Conservation (phyloP, 2,329 filamentous ascomycete species). For the Aspergillus sergii region DNA sequence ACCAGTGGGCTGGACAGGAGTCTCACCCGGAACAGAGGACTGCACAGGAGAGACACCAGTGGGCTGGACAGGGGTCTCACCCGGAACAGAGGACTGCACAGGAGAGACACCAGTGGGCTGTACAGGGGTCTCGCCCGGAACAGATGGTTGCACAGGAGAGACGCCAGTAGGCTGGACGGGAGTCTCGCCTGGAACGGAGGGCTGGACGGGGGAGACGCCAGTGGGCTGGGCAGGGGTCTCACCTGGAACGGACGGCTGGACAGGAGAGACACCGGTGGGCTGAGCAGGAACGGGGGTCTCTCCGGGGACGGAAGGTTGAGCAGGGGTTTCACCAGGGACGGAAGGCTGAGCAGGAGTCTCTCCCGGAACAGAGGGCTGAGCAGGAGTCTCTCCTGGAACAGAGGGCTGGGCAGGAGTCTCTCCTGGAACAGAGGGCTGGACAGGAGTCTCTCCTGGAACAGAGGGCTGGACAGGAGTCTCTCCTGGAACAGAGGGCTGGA, state of each 20-base stretch:
- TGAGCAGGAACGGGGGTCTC: background rate
- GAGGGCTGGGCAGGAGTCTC: slow-evolving; percentile 10
- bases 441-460: no score
- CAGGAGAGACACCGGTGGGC: background rate
- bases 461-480: slow-evolving; percentile 10
- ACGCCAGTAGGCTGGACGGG: background rate
- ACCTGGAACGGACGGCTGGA: slow-evolving; percentile 10
- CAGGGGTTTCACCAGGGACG: no score
- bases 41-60: background rate
- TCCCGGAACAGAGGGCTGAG: slow-evolving; percentile 7
- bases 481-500: slow-evolving; percentile 7
- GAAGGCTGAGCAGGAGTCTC: slow-evolving; percentile 10
- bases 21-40: slow-evolving; percentile 10
- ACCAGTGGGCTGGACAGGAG: background rate
- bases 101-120: background rate
- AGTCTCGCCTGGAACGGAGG: slow-evolving; percentile 9
- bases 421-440: no score
- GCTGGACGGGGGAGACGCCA: background rate
- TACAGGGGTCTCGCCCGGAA: slow-evolving; percentile 1
- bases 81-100: slow-evolving; percentile 6
- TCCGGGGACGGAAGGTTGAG: slow-evolving; percentile 11
- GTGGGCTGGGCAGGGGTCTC: background rate
- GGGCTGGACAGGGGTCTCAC: background rate
- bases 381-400: background rate
- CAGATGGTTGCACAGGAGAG: slow-evolving; percentile 3